phyloP scores from a whole-genome alignment of 306 rosid genomes.

The Cucumis cinereus region DNA sequence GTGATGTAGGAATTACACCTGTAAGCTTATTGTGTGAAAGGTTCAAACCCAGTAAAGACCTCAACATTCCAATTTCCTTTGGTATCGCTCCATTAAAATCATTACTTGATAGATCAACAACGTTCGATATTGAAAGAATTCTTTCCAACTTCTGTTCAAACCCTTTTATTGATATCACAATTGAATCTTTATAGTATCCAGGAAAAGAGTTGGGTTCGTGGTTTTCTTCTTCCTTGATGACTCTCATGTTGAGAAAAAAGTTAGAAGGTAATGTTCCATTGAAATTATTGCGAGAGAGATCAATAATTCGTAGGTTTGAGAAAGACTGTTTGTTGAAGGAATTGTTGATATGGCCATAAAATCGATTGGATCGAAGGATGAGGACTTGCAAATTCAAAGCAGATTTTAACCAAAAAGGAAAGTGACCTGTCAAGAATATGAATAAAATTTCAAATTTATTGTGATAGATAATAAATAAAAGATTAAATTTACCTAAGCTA shows the following conservation, averaged over 20 bases:
- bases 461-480: too few species aligned
- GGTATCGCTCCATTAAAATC: conserved; percentile 25
- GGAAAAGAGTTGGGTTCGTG: neutral
- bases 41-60: conserved; percentile 18
- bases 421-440: neutral
- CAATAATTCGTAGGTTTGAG: conserved; percentile 15
- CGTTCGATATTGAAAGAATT: conserved; percentile 9
- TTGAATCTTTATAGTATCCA: too few species aligned
- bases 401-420: neutral
- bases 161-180: conserved; percentile 16
- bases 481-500: too few species aligned
- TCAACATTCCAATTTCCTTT: conserved; percentile 8
- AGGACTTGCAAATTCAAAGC: neutral
- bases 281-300: conserved; percentile 21
- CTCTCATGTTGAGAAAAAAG: conserved; percentile 21
- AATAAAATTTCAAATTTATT: too few species aligned
- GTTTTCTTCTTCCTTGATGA: conserved; percentile 6
- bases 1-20: conserved; percentile 17
- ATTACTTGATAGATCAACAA: conserved; percentile 29
- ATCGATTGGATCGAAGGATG: neutral
- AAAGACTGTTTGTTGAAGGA: conserved; percentile 1
- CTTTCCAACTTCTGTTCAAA: accelerated
- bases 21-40: conserved; percentile 19
- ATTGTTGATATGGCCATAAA: neutral
- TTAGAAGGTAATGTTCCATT: conserved; percentile 18